These are phyloP conservation scores for Dittrichia graveolens DNA, from an alignment of 129 eudicot species.

Conservation along the genomic window DNA sequence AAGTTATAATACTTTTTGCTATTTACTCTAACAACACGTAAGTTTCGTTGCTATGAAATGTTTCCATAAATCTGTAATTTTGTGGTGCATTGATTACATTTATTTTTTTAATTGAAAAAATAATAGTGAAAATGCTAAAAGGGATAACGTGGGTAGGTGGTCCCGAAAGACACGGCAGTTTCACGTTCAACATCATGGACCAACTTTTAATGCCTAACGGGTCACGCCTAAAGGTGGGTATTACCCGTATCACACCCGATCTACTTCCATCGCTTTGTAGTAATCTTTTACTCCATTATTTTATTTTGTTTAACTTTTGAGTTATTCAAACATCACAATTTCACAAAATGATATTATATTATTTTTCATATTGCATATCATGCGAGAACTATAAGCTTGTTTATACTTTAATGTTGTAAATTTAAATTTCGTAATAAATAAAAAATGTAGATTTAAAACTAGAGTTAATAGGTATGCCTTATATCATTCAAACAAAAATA, in stretches of 20 bases:
- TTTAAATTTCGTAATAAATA: too few species aligned
- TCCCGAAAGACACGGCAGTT: conserved; percentile 23
- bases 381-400: too few species aligned
- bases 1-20: too few species aligned
- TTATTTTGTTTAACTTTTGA: too few species aligned
- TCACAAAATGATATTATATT: too few species aligned
- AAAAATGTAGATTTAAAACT: too few species aligned
- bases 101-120: not conserved
- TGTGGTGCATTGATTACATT: not conserved
- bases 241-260: conserved; percentile 28
- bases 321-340: too few species aligned
- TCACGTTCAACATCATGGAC: conserved; percentile 31
- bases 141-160: conserved; percentile 12
- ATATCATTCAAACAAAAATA: too few species aligned
- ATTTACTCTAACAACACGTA: too few species aligned
- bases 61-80: not conserved
- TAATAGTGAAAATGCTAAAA: not conserved
- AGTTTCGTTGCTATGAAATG: not conserved
- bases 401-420: too few species aligned
- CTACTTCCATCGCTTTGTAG: not conserved
- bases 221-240: conserved; percentile 38
- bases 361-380: too few species aligned
- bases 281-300: not conserved
- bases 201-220: conserved; percentile 33
- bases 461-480: too few species aligned